Evolutionary conservation across 345 rosid genomes (phyloP), one percentile per base, ranked within the genome.

Genomic region (Brassica carinata): DNA sequence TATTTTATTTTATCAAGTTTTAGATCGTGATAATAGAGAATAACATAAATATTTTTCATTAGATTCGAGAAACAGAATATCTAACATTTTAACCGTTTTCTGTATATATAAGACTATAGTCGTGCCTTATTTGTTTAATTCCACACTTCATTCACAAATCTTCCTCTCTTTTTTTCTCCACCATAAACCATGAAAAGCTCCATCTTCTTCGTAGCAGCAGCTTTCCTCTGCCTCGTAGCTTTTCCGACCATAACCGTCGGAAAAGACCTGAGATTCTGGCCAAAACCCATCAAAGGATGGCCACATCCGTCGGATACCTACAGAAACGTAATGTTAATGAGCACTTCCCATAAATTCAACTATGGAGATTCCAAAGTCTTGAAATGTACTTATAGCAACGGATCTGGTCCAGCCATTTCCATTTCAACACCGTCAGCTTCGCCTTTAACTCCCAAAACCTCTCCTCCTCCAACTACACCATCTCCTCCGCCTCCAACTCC

Each of bases 351-450:
- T 13, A 10, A 27, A 0, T 15, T 48, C 5, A 68, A 8, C 75
- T 80, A 61, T 63, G 67, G 27, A 33, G 67, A 69, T 8, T 80
- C 83, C 36, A 80, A 80, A 75, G 51, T 69, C 1, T 74, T 67
- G 76, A 80, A 23, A 38, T 80, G 76, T 69, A 53, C 51, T 69
- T 51, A 26, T 51, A 80, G 83, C 62, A 74, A 75, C 18, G 79
- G 79, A 59, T 67, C 83, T 48, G 55, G 30, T 67, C 83, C 83
- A 3, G 79, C 79, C 3, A 75, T 80, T 8, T 80, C 83, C 1
- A 74, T 80, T 17, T 80, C 45, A 38, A 38, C 45, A 38, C 45
- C 45, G 3, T 38, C 45, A 8, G 45, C 45, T 38, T 38, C 45
- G 45, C 45, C 45, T 38, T 10, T 2, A 2, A 2, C 45, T 8